Conservation (phyloP, 306 rosid species). For the Astragalus glycyphyllos region DNA sequence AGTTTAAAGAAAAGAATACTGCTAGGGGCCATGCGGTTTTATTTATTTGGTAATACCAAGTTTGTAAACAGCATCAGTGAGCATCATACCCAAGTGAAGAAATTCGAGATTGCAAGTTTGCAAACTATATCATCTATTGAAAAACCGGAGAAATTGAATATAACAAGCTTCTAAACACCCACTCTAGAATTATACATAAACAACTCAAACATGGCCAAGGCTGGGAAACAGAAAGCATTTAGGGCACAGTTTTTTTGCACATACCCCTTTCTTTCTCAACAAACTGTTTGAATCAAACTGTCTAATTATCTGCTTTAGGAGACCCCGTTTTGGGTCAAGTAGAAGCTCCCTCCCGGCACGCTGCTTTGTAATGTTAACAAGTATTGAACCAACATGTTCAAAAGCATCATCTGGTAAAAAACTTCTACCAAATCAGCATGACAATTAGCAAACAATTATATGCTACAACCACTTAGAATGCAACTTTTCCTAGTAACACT, state of each 20-base stretch:
- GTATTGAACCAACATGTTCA: constrained; percentile 93
- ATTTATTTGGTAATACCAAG: constrained; percentile 17
- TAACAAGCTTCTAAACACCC: not conserved
- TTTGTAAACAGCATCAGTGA: constrained; percentile 19
- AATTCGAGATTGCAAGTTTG: constrained; percentile 3
- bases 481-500: constrained; percentile 14
- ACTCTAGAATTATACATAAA: constrained; percentile 17
- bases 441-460: not conserved
- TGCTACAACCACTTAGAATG: constrained; percentile 5
- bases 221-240: constrained; percentile 22
- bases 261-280: constrained; percentile 95
- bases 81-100: constrained; percentile 32
- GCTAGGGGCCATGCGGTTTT: not conserved
- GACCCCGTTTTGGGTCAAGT: constrained; percentile 83
- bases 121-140: constrained; percentile 21
- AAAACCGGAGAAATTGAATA: constrained; percentile 36
- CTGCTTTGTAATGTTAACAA: constrained; percentile 85
- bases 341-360: constrained; percentile 87
- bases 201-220: constrained; percentile 9
- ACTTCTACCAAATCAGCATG: constrained; percentile 35
- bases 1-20: not conserved
- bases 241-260: constrained; percentile 40
- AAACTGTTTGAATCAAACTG: constrained; percentile 81
- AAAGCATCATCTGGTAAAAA: constrained; percentile 77
- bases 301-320: constrained; percentile 83